Percentiles rank a stretch among this genome's conserved stretches.
Evolutionary conservation across 306 rosid species (phyloP).

Genomic region (Lotus japonicus): DNA sequence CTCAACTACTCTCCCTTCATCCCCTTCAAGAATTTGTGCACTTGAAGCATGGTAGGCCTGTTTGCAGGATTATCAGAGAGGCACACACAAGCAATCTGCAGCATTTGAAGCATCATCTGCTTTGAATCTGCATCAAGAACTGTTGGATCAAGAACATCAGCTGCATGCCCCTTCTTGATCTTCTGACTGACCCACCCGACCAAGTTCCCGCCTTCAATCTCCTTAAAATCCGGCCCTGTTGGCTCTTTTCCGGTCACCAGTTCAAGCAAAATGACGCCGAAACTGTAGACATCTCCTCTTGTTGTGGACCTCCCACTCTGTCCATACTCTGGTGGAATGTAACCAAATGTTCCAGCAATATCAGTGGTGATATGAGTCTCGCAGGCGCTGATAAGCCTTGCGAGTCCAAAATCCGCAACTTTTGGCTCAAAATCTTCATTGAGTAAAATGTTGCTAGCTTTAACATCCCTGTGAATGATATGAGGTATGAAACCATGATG

Average conservation of each 20-base stretch:
- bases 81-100: slow-evolving; percentile 78
- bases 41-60: slow-evolving; percentile 95
- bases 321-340: slow-evolving; percentile 98
- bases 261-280: slow-evolving; percentile 88
- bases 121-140: slow-evolving; percentile 69
- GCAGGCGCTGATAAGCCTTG: slow-evolving; percentile 90
- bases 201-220: slow-evolving; percentile 92
- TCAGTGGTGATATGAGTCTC: slow-evolving; percentile 91
- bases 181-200: slow-evolving; percentile 92
- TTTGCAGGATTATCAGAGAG: slow-evolving; percentile 81
- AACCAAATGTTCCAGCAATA: slow-evolving; percentile 95
- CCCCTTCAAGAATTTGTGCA: slow-evolving; percentile 63
- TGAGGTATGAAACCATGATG: slow-evolving; percentile 92
- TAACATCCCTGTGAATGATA: slow-evolving; percentile 90
- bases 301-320: slow-evolving; percentile 92
- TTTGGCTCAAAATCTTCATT: slow-evolving; percentile 85
- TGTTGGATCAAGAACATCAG: slow-evolving; percentile 73
- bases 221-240: slow-evolving; percentile 87
- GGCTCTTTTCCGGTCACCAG: slow-evolving; percentile 94
- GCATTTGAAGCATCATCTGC: slow-evolving; percentile 73
- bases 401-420: slow-evolving; percentile 92
- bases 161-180: slow-evolving; percentile 64
- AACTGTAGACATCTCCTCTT: slow-evolving; percentile 91
- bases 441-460: slow-evolving; percentile 90
- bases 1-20: slow-evolving; percentile 46